Evolutionary conservation across 345 rosid species (phyloP).

Genomic region (Lagerstroemia speciosa): DNA sequence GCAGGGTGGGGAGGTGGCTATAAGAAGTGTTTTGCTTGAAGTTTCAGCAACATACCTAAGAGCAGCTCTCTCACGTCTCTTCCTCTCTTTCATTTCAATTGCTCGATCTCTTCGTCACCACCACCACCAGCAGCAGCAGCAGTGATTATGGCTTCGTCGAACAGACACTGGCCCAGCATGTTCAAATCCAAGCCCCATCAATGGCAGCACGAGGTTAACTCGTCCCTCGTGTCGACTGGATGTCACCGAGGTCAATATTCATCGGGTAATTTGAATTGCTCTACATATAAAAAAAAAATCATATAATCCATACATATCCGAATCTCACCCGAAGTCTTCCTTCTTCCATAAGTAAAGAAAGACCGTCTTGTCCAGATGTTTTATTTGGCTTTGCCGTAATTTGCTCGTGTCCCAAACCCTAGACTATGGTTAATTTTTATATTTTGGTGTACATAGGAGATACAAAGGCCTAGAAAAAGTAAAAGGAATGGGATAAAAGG

Average conservation of each 20-base stretch:
- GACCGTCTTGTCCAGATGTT: not conserved
- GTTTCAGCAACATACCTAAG: constrained; percentile 21
- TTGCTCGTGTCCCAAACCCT: not conserved
- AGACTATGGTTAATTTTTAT: not conserved
- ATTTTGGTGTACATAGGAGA: too few species aligned
- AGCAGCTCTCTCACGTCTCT: constrained; percentile 13
- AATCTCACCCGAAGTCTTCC: not conserved
- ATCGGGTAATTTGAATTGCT: constrained; percentile 37
- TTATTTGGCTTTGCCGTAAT: not conserved
- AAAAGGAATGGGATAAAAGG: too few species aligned
- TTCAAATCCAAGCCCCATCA: constrained; percentile 96
- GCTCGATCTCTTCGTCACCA: constrained; percentile 8
- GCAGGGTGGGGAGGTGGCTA: constrained; percentile 53
- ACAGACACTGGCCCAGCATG: constrained; percentile 99
- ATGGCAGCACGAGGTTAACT: constrained; percentile 83
- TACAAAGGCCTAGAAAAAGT: too few species aligned
- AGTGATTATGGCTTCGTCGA: constrained; percentile 78
- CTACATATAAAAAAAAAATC: too few species aligned
- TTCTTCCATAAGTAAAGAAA: not conserved
- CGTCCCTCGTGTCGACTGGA: constrained; percentile 42
- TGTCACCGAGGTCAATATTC: constrained; percentile 43
- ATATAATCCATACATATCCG: not conserved
- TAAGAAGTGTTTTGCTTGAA: constrained; percentile 36
- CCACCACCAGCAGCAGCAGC: constrained; percentile 11
- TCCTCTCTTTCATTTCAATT: constrained; percentile 6